Base-by-base conservation (phyloP, 108 stramenopile species). In the Cyclotella sp. region DNA sequence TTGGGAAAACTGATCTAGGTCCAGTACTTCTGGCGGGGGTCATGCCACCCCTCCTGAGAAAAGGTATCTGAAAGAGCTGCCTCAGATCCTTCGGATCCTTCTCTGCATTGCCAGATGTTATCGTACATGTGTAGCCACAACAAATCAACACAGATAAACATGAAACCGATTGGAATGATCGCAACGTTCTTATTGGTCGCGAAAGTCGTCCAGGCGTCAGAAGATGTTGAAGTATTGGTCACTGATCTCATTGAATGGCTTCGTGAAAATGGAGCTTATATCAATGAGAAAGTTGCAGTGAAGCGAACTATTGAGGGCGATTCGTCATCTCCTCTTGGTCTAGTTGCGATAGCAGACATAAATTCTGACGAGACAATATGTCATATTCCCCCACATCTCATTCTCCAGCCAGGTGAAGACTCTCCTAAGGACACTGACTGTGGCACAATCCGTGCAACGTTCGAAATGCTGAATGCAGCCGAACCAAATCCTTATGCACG, bases 401-500 rank as follows among this genome's bases (percentile, higher is more conserved):
- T 84, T 27, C 54, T 86, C 34, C 54, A 39, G 27, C 72, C 81
- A 18, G 26, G 26, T 11, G 58, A 29, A 13, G 19, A 51, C 16
- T 10, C 39, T 3, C 0, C n/a, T 58, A 49, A n/a, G 22, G 83
- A 63, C 24, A 27, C 0, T 58, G 71, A 64, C 13, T 90, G 89
- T 54, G 71, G 72, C 14, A 80, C 85, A 13, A 82, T 83, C 15
- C 27, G 65, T 0, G 72, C 58, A 11, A 55, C 86, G 14, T 44
- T 46, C 24, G 41, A 84, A 26, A 87, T 87, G 63, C 60, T 88
- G 63, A 61, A 57, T 61, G 76, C 77, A 3, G 76, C 75, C 3
- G 55, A 83, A 5, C 80, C 52, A 55, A 83, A 81, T 9, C 91
- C 91, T 0, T 92, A 85, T 72, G 70, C 83, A 19, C 52, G 75